phyloP scores from a whole-genome alignment of 768 basidiomycete genomes.

The Calocybe gangraenosa region DNA sequence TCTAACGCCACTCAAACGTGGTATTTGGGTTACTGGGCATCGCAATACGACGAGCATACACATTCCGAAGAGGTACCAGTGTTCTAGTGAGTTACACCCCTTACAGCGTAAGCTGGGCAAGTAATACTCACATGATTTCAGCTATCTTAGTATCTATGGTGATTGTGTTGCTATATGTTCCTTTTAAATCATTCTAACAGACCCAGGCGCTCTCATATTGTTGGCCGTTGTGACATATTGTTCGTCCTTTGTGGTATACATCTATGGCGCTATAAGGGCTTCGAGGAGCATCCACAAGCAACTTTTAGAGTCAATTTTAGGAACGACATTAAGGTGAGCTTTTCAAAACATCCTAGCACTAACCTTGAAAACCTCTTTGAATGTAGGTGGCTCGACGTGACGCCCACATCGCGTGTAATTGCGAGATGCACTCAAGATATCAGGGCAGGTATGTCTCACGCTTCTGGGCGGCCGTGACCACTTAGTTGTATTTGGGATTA shows the following conservation, averaged over 20 bases:
- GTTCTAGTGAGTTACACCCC: slow-evolving; percentile 27
- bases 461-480: background rate
- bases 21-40: slow-evolving; percentile 44
- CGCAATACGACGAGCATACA: slow-evolving; percentile 32
- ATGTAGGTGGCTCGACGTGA: slow-evolving; percentile 45
- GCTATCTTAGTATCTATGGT: slow-evolving; percentile 46
- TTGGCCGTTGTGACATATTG: slow-evolving; percentile 27
- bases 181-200: background rate
- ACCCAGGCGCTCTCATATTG: slow-evolving; percentile 28
- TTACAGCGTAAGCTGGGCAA: background rate
- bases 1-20: slow-evolving; percentile 31
- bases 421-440: slow-evolving; percentile 68
- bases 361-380: background rate
- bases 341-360: background rate
- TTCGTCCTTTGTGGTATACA: slow-evolving; percentile 32
- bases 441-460: slow-evolving; percentile 26
- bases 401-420: slow-evolving; percentile 51
- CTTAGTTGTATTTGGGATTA: slow-evolving; percentile 23
- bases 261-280: slow-evolving; percentile 48
- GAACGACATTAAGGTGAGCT: slow-evolving; percentile 54
- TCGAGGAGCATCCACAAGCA: slow-evolving; percentile 49
- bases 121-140: slow-evolving; percentile 16
- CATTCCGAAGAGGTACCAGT: slow-evolving; percentile 30
- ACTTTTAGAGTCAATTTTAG: slow-evolving; percentile 49
- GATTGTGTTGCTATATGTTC: slow-evolving; percentile 2